phyloP scores from a whole-genome alignment of 164 flowering plant species.

The Hamamelis virginiana region DNA sequence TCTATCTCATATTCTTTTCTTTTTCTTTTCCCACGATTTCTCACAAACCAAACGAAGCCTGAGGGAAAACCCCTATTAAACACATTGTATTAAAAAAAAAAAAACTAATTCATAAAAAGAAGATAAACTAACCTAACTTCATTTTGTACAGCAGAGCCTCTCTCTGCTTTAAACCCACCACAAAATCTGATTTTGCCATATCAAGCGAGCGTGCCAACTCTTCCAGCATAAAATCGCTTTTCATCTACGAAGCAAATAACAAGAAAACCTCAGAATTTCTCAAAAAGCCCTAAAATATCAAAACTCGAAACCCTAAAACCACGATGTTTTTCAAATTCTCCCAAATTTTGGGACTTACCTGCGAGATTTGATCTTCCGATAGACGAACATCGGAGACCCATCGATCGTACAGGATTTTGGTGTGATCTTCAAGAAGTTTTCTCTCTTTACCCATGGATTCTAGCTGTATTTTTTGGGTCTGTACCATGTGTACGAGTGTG shows the following conservation, averaged over 20 bases:
- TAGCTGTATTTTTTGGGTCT: slow-evolving; percentile 44
- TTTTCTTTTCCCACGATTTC: not conserved
- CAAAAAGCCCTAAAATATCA: slow-evolving; percentile 16
- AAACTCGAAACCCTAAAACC: not conserved
- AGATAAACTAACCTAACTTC: slow-evolving; percentile 45
- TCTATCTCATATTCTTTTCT: no score
- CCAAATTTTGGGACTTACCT: slow-evolving; percentile 26
- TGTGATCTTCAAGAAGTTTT: slow-evolving; percentile 39
- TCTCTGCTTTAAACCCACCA: slow-evolving; percentile 47
- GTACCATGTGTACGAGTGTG: slow-evolving; percentile 31
- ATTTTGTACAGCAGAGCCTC: slow-evolving; percentile 36
- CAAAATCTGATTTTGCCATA: slow-evolving; percentile 37
- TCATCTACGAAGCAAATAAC: slow-evolving; percentile 40
- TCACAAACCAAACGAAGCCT: not conserved
- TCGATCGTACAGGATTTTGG: slow-evolving; percentile 37
- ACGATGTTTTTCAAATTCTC: not conserved
- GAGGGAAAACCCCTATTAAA: not conserved
- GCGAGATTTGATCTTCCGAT: slow-evolving; percentile 39
- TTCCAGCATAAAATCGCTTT: slow-evolving; percentile 24
- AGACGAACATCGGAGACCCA: slow-evolving; percentile 45
- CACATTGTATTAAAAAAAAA: not conserved
- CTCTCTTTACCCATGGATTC: slow-evolving; percentile 43
- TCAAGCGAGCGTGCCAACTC: slow-evolving; percentile 36
- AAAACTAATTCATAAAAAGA: not conserved
- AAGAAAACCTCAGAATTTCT: not conserved